Evolutionary conservation across 2,329 filamentous ascomycete species (phyloP).

Genomic region (Nothophaeocryptopus gaeumannii): DNA sequence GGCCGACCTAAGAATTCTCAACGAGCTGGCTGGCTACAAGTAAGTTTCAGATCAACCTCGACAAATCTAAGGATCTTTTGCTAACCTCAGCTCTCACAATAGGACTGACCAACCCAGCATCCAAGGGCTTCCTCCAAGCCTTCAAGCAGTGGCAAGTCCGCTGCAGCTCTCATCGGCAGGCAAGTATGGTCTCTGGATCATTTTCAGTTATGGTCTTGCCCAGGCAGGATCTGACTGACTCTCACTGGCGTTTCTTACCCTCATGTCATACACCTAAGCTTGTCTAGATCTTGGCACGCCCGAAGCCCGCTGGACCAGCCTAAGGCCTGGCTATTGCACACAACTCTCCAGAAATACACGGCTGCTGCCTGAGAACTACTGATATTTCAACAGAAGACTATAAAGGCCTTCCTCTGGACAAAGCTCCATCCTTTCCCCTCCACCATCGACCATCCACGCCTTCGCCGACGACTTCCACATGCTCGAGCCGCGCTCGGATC

Average conservation of each 20-base stretch:
- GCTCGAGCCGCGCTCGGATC: neutral
- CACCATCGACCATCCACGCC: neutral
- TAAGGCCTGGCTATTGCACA: too few relatives aligned
- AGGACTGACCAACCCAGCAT: neutral
- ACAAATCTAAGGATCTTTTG: constrained; percentile 1
- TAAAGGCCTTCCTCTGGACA: neutral
- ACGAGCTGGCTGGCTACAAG: neutral
- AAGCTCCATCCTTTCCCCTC: neutral
- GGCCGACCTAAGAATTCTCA: neutral
- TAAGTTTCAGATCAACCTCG: neutral
- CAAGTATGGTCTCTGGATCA: too few relatives aligned
- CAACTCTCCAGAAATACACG: too few relatives aligned
- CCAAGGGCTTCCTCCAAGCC: neutral
- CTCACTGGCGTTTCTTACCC: too few relatives aligned
- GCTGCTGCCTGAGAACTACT: too few relatives aligned
- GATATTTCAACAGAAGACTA: neutral
- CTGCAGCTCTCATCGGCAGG: neutral
- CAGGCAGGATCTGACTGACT: too few relatives aligned
- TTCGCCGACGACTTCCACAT: neutral
- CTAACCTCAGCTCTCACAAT: constrained; percentile 5
- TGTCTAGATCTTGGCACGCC: too few relatives aligned
- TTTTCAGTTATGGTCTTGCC: too few relatives aligned
- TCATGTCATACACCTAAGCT: too few relatives aligned
- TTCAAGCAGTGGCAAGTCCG: neutral
- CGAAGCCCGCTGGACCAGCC: too few relatives aligned